Percentiles rank a stretch among this genome's conserved stretches.
phyloP scores from a whole-genome alignment of 305 asterid species.

The Solanum hybrid region DNA sequence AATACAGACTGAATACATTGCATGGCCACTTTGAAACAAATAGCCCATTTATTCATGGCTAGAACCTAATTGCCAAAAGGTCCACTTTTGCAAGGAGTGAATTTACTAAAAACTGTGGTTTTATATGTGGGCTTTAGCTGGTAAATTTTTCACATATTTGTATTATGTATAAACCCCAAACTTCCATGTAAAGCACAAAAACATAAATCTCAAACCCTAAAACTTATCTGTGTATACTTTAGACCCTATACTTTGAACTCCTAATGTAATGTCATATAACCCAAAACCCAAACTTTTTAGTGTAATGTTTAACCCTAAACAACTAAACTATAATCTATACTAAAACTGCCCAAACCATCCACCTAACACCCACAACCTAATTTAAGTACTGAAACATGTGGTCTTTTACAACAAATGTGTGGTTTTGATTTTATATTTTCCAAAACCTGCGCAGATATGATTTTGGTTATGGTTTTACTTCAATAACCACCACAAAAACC shows the following conservation, averaged over 20 bases:
- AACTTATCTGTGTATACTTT: background rate
- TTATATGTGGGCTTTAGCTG: background rate
- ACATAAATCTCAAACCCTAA: background rate
- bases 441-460: background rate
- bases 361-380: background rate
- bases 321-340: background rate
- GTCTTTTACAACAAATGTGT: background rate
- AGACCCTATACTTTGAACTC: background rate
- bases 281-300: background rate
- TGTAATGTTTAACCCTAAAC: background rate
- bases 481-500: background rate
- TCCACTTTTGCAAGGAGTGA: background rate
- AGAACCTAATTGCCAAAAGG: background rate
- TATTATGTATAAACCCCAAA: background rate
- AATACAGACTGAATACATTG: background rate
- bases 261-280: background rate
- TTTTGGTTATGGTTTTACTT: background rate
- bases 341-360: background rate
- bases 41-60: background rate
- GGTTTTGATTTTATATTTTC: background rate
- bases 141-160: background rate
- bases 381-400: background rate
- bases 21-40: background rate
- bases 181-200: background rate
- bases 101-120: background rate